These are phyloP conservation scores for Zalaria sp. DNA, from an alignment of 2,329 filamentous ascomycete species.

Conservation along the genomic window DNA sequence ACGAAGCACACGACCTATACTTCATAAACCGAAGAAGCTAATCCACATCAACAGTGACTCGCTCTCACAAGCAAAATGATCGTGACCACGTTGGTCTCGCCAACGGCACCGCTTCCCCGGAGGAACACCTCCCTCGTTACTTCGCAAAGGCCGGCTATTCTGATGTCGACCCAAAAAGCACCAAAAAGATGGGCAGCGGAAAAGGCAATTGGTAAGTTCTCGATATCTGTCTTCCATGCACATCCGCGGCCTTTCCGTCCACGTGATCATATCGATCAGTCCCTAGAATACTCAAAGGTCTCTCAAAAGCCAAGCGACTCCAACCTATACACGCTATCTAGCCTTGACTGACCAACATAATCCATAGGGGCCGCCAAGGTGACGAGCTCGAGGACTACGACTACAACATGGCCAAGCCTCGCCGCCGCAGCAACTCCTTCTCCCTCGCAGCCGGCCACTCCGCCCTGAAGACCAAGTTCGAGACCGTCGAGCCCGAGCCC, in stretches of 20 bases:
- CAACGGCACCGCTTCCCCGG: slow-evolving; percentile 54
- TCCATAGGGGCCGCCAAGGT: slow-evolving; percentile 61
- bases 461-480: slow-evolving; percentile 94
- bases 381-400: slow-evolving; percentile 73
- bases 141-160: slow-evolving; percentile 78
- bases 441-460: slow-evolving; percentile 53
- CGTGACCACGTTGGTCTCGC: slow-evolving; percentile 73
- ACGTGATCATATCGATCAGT: background rate
- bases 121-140: slow-evolving; percentile 75
- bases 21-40: too few relatives aligned
- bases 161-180: slow-evolving; percentile 76
- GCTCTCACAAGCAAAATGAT: slow-evolving; percentile 90
- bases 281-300: too few relatives aligned
- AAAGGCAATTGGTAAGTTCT: slow-evolving; percentile 78
- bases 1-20: background rate
- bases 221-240: too few relatives aligned
- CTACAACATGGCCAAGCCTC: slow-evolving; percentile 72
- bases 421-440: slow-evolving; percentile 87
- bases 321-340: background rate
- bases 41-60: slow-evolving; percentile 61
- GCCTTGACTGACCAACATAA: background rate
- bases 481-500: slow-evolving; percentile 74
- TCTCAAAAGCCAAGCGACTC: background rate
- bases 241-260: background rate
- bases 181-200: slow-evolving; percentile 91